phyloP scores from a whole-genome alignment of 2,329 filamentous ascomycete genomes.

The Thielaviopsis musarum region DNA sequence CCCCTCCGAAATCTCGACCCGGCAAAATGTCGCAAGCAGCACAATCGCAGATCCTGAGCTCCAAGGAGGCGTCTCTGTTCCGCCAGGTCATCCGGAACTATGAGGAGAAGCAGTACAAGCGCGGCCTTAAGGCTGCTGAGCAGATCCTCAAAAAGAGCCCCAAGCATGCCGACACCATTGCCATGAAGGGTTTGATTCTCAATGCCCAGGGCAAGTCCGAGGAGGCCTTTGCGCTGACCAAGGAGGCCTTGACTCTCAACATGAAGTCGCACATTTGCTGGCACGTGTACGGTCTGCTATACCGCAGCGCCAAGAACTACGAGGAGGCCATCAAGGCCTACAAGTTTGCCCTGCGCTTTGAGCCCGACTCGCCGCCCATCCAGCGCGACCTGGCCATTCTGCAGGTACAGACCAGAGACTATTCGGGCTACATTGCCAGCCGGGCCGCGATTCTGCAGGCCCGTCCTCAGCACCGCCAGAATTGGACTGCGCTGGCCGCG shows the following conservation, averaged over 20 bases:
- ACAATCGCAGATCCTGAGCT: conserved; percentile 30
- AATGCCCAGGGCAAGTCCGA: conserved; percentile 84
- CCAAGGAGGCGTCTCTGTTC: conserved; percentile 90
- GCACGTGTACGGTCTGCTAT: conserved; percentile 95
- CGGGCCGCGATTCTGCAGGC: conserved; percentile 75
- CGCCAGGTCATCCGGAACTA: conserved; percentile 89
- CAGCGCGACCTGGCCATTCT: conserved; percentile 83
- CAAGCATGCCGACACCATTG: conserved; percentile 93
- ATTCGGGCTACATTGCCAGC: conserved; percentile 81
- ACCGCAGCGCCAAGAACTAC: conserved; percentile 89
- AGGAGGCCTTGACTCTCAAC: conserved; percentile 80
- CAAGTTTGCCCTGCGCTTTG: conserved; percentile 81
- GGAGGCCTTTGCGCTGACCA: conserved; percentile 85
- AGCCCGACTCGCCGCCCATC: conserved; percentile 89
- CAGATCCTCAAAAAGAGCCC: conserved; percentile 90
- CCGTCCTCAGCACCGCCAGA: conserved; percentile 66
- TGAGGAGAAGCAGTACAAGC: conserved; percentile 96
- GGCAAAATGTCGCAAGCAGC: conserved; percentile 46
- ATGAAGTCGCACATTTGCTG: conserved; percentile 99
- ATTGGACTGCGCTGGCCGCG: conserved; percentile 94
- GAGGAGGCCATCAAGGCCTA: conserved; percentile 99
- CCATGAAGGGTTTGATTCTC: conserved; percentile 96
- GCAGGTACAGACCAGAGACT: conserved; percentile 94
- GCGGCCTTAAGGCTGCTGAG: conserved; percentile 83
- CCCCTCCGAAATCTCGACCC: not conserved